phyloP scores from a whole-genome alignment of 1,284 basidiomycete species.

The Moniliophthora roreri region DNA sequence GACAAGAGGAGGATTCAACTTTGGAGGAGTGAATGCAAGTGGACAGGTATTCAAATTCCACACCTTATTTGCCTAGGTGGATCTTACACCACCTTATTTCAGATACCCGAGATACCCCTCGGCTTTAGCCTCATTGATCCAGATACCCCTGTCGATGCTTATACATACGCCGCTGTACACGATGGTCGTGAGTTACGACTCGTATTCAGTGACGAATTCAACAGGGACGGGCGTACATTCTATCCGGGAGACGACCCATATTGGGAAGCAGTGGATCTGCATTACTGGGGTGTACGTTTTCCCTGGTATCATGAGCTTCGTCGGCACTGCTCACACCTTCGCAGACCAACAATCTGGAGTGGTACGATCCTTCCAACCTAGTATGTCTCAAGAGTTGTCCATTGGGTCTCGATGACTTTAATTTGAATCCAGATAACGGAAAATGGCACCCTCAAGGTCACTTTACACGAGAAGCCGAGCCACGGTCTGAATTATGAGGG shows the following conservation, averaged over 20 bases:
- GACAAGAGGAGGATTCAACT: constrained; percentile 35
- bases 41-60: constrained; percentile 57
- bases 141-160: constrained; percentile 67
- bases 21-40: constrained; percentile 78
- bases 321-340: constrained; percentile 40
- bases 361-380: constrained; percentile 35
- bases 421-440: constrained; percentile 51
- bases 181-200: constrained; percentile 50
- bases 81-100: constrained; percentile 38
- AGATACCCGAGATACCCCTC: constrained; percentile 65
- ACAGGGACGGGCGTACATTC: constrained; percentile 37
- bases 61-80: constrained; percentile 25
- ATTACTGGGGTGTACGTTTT: constrained; percentile 32
- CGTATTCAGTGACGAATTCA: constrained; percentile 37
- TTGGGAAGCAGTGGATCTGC: constrained; percentile 53
- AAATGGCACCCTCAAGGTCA: constrained; percentile 66
- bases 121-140: constrained; percentile 75
- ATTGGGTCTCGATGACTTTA: too few relatives aligned
- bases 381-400: too few relatives aligned
- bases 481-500: constrained; percentile 65
- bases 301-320: too few relatives aligned
- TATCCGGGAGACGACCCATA: constrained; percentile 69
- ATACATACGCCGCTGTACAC: constrained; percentile 57
- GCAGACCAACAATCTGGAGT: constrained; percentile 56
- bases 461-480: constrained; percentile 46